These are phyloP conservation scores for Trichoderma gamsii DNA, from an alignment of 495 filamentous ascomycete genomes.

Conservation along the genomic window DNA sequence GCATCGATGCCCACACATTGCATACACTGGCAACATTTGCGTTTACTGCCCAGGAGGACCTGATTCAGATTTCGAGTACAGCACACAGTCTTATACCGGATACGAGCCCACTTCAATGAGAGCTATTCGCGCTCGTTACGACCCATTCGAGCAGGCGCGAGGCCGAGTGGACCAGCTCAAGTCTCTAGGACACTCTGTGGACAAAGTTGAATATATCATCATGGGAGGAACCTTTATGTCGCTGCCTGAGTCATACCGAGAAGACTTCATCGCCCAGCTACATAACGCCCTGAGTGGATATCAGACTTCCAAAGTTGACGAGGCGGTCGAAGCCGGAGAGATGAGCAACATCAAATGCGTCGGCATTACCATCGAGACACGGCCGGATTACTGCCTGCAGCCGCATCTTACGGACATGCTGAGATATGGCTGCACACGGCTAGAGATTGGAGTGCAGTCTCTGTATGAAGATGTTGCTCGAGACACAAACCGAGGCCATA, in stretches of 20 bases:
- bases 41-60: constrained; percentile 98
- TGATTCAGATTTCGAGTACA: constrained; percentile 97
- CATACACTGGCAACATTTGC: constrained; percentile 96
- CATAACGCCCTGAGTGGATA: constrained; percentile 96
- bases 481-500: constrained; percentile 96
- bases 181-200: constrained; percentile 87
- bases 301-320: constrained; percentile 83
- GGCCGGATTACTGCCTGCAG: constrained; percentile 93
- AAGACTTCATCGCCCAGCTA: constrained; percentile 88
- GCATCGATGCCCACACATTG: constrained; percentile 94
- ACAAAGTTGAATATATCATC: constrained; percentile 99
- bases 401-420: constrained; percentile 90
- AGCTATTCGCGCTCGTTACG: constrained; percentile 93
- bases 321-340: constrained; percentile 84
- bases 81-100: constrained; percentile 95
- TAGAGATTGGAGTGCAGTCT: constrained; percentile 93
- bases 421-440: constrained; percentile 87
- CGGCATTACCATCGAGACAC: constrained; percentile 95
- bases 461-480: constrained; percentile 97
- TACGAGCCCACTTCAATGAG: constrained; percentile 99
- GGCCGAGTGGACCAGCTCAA: constrained; percentile 96
- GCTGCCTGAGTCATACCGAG: constrained; percentile 75
- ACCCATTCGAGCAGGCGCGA: constrained; percentile 95
- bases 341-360: constrained; percentile 96
- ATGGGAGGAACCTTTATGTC: constrained; percentile 99